phyloP scores from a whole-genome alignment of 768 basidiomycete genomes.

The Leucogyrophana mollusca region DNA sequence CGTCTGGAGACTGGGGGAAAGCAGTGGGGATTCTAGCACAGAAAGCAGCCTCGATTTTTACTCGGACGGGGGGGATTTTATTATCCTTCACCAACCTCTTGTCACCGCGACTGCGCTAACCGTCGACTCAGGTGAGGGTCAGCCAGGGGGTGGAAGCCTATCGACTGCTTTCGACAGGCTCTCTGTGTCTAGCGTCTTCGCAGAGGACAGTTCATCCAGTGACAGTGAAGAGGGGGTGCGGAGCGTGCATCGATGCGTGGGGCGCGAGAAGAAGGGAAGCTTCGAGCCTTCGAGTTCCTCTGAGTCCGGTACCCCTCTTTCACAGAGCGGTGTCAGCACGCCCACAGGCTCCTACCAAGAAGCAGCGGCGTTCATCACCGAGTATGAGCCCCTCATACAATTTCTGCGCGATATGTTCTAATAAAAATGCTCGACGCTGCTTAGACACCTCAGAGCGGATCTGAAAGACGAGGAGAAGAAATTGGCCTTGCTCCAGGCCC shows the following conservation, averaged over 20 bases:
- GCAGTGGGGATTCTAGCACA: not conserved
- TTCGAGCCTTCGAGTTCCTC: too few relatives aligned
- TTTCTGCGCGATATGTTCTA: too few relatives aligned
- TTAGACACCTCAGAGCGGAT: constrained; percentile 23
- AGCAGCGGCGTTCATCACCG: constrained; percentile 25
- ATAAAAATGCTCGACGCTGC: not conserved
- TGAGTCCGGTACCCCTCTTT: constrained; percentile 9
- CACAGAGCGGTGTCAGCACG: constrained; percentile 9
- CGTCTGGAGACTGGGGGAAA: constrained; percentile 10
- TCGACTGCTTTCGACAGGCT: constrained; percentile 15
- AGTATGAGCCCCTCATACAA: too few relatives aligned
- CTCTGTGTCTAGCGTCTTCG: constrained; percentile 12
- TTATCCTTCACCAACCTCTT: constrained; percentile 20
- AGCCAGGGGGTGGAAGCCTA: constrained; percentile 10
- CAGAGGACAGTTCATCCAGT: constrained; percentile 2
- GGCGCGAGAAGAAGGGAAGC: too few relatives aligned
- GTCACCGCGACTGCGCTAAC: constrained; percentile 13
- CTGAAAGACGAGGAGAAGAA: constrained; percentile 21
- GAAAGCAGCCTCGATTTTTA: not conserved
- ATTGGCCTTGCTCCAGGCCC: constrained; percentile 66
- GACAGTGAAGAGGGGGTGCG: constrained; percentile 11
- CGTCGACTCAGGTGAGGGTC: constrained; percentile 2
- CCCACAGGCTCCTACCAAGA: constrained; percentile 21
- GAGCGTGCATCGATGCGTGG: too few relatives aligned
- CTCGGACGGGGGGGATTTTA: constrained; percentile 19